phyloP scores from a whole-genome alignment of 2,329 filamentous ascomycete species.

The Onygena corvina region DNA sequence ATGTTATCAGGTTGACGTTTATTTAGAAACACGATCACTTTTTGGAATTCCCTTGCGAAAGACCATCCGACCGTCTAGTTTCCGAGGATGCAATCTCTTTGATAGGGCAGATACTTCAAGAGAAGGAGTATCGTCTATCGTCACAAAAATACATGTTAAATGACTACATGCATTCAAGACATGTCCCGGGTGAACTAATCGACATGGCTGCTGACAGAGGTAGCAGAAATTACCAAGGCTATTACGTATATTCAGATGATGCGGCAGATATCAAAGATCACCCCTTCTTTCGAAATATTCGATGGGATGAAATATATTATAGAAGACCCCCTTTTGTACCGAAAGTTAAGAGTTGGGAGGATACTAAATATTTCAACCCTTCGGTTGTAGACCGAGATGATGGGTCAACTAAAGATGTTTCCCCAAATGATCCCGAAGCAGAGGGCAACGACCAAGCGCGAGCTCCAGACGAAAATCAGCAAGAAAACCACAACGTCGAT shows the following conservation, averaged over 20 bases:
- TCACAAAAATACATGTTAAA: slow-evolving; percentile 61
- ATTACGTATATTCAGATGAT: slow-evolving; percentile 70
- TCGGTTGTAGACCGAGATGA: not conserved
- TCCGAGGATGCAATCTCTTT: slow-evolving; percentile 65
- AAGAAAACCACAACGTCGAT: not conserved
- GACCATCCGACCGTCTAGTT: slow-evolving; percentile 44
- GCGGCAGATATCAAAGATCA: slow-evolving; percentile 83
- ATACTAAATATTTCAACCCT: slow-evolving; percentile 76
- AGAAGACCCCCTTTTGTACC: slow-evolving; percentile 69
- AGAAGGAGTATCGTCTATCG: slow-evolving; percentile 64
- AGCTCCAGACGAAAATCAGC: not conserved
- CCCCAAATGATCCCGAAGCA: slow-evolving; percentile 2
- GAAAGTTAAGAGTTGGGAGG: slow-evolving; percentile 52
- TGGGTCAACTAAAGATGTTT: not conserved
- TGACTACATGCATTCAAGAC: slow-evolving; percentile 37
- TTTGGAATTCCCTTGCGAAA: slow-evolving; percentile 56
- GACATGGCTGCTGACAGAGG: slow-evolving; percentile 23
- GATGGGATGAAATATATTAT: slow-evolving; percentile 63
- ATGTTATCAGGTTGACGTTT: not conserved
- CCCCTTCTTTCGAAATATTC: slow-evolving; percentile 67
- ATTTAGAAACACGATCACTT: slow-evolving; percentile 54
- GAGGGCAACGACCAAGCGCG: not conserved
- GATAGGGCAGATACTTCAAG: slow-evolving; percentile 58
- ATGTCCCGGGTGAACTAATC: slow-evolving; percentile 23
- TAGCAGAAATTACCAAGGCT: slow-evolving; percentile 34